These are phyloP conservation scores for Ploettnerulaceae sp. DNA, from an alignment of 2,329 filamentous ascomycete species.

Conservation along the genomic window DNA sequence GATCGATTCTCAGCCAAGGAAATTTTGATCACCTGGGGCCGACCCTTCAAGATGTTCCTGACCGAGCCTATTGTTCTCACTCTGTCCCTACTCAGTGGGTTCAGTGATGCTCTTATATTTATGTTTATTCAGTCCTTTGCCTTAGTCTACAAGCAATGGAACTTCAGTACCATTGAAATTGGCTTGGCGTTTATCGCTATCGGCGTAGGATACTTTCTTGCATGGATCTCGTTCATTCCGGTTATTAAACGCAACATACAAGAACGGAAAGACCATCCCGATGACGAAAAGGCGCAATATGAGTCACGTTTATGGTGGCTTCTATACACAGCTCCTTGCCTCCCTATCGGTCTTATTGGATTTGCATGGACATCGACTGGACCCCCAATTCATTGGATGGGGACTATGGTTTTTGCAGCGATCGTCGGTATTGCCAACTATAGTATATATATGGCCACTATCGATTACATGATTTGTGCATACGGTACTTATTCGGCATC, in stretches of 20 bases:
- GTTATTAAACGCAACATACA: conserved; percentile 50
- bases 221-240: conserved; percentile 55
- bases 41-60: conserved; percentile 68
- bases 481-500: conserved; percentile 71
- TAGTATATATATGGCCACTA: conserved; percentile 67
- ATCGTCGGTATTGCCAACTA: conserved; percentile 72
- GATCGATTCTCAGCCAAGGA: conserved; percentile 56
- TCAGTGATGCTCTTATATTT: conserved; percentile 72
- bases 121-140: conserved; percentile 70
- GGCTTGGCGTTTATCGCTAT: conserved; percentile 63
- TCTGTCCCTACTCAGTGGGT: conserved; percentile 66
- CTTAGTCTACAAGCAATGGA: conserved; percentile 64
- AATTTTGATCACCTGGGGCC: conserved; percentile 51
- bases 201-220: conserved; percentile 60
- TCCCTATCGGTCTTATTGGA: conserved; percentile 63
- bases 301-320: conserved; percentile 64
- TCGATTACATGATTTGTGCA: conserved; percentile 72
- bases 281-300: conserved; percentile 58
- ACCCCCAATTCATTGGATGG: conserved; percentile 62
- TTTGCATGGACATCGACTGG: conserved; percentile 66
- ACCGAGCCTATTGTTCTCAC: conserved; percentile 70
- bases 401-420: conserved; percentile 57
- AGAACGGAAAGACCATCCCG: conserved; percentile 45
- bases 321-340: conserved; percentile 54
- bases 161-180: conserved; percentile 51